Evolutionary conservation across 768 basidiomycete genomes (phyloP).

Genomic region (Suillus subalutaceus): DNA sequence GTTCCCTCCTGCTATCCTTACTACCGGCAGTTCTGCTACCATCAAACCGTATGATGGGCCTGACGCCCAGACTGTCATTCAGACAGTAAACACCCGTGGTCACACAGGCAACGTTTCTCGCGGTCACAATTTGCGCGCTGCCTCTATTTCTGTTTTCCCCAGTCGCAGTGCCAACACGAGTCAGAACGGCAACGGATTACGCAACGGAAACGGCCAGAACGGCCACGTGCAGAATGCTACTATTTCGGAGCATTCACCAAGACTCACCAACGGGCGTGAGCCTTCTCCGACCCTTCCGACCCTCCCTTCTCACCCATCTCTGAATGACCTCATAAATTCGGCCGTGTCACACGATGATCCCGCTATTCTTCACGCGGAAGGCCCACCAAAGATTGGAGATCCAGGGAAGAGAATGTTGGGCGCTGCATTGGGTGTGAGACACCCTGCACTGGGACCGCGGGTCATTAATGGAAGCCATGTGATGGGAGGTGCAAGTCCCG

Average conservation of each 20-base stretch:
- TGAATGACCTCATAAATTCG: conserved; percentile 83
- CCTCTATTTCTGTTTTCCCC: conserved; percentile 66
- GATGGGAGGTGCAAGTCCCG: conserved; percentile 35
- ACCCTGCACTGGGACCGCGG: conserved; percentile 71
- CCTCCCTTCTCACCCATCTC: conserved; percentile 80
- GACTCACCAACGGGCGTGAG: conserved; percentile 53
- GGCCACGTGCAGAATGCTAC: conserved; percentile 44
- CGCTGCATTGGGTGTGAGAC: conserved; percentile 80
- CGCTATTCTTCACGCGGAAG: conserved; percentile 55
- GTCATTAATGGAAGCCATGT: conserved; percentile 44
- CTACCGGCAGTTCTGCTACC: conserved; percentile 53
- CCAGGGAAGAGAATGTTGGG: conserved; percentile 90
- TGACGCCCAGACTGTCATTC: conserved; percentile 86
- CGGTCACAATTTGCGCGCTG: conserved; percentile 70
- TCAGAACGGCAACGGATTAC: conserved; percentile 34
- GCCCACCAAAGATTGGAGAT: conserved; percentile 85
- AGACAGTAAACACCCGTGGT: conserved; percentile 77
- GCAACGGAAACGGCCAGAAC: conserved; percentile 31
- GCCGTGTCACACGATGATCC: conserved; percentile 63
- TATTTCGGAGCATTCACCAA: conserved; percentile 54
- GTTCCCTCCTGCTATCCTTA: conserved; percentile 72
- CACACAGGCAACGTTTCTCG: conserved; percentile 64
- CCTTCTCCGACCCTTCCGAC: conserved; percentile 83
- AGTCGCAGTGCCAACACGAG: conserved; percentile 49
- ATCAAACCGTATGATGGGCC: conserved; percentile 94